Percentiles rank a stretch among this genome's conserved stretches.
Evolutionary conservation across 345 rosid species (phyloP).

Genomic region (Xanthoceras sorbifolium): DNA sequence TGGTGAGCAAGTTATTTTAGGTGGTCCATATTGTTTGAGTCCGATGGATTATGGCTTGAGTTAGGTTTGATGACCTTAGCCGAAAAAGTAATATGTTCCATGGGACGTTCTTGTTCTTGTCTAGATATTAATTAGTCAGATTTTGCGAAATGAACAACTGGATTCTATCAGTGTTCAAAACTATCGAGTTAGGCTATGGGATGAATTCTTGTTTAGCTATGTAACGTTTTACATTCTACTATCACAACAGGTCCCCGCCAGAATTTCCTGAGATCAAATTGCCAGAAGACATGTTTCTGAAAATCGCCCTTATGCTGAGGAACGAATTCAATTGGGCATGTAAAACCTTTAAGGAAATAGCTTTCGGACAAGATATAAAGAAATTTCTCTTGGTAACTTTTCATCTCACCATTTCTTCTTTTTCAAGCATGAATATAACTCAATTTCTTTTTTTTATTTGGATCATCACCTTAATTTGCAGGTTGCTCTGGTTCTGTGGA

Average conservation of each 20-base stretch:
- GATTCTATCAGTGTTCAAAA: too few species aligned
- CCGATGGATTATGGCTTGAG: not conserved
- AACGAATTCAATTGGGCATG: constrained; percentile 34
- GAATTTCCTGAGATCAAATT: constrained; percentile 38
- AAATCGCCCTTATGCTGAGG: constrained; percentile 33
- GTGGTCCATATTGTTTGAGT: not conserved
- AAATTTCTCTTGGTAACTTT: constrained; percentile 39
- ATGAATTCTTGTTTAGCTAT: too few species aligned
- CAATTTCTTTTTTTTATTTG: not conserved
- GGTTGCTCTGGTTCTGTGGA: constrained; percentile 37
- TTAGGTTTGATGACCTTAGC: not conserved
- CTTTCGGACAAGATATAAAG: constrained; percentile 43
- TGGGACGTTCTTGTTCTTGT: not conserved
- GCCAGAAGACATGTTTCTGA: constrained; percentile 34
- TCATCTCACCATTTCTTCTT: not conserved
- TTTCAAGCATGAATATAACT: not conserved
- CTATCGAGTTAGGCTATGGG: not conserved
- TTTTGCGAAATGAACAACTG: not conserved
- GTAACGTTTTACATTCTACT: too few species aligned
- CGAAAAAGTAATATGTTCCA: too few species aligned
- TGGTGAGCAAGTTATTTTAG: not conserved
- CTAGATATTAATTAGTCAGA: not conserved
- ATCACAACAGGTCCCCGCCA: constrained; percentile 32
- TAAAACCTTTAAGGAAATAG: constrained; percentile 34
- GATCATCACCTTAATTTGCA: constrained; percentile 22